These are phyloP conservation scores for Paecilomyces niveus DNA, from an alignment of 2,329 filamentous ascomycete genomes.

Conservation along the genomic window DNA sequence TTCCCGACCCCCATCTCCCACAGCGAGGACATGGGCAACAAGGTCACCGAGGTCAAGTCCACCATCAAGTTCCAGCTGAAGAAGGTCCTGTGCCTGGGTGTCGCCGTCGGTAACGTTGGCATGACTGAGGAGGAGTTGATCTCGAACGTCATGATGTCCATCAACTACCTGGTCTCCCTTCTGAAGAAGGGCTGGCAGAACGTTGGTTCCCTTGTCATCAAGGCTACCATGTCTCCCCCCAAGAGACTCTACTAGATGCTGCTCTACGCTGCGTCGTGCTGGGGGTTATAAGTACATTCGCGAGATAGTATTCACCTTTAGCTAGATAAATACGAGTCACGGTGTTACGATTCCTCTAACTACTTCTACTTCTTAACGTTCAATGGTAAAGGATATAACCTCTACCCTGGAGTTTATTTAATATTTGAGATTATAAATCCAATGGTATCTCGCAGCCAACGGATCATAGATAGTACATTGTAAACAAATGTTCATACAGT, in stretches of 20 bases:
- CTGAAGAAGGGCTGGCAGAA: slow-evolving; percentile 99
- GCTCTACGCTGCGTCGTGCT: slow-evolving; percentile 20
- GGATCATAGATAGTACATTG: not conserved
- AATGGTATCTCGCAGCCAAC: not conserved
- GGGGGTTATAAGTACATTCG: slow-evolving; percentile 15
- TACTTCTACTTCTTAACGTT: not conserved
- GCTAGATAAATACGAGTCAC: slow-evolving; percentile 25
- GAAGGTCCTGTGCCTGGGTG: slow-evolving; percentile 99
- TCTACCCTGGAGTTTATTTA: not conserved
- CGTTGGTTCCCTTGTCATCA: slow-evolving; percentile 98
- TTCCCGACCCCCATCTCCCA: slow-evolving; percentile 99
- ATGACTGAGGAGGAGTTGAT: slow-evolving; percentile 96
- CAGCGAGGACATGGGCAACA: slow-evolving; percentile 83
- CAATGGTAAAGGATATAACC: not conserved
- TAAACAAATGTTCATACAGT: slow-evolving; percentile 3
- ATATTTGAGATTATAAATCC: not conserved
- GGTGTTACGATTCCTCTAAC: slow-evolving; percentile 20
- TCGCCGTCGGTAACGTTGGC: slow-evolving; percentile 95
- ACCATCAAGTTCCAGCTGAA: slow-evolving; percentile 99
- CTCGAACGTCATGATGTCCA: slow-evolving; percentile 98
- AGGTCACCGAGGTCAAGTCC: slow-evolving; percentile 99
- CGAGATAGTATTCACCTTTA: slow-evolving; percentile 22
- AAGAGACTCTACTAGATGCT: slow-evolving; percentile 85
- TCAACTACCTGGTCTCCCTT: slow-evolving; percentile 99
- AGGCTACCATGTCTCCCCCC: slow-evolving; percentile 99